Percentiles rank a stretch among this genome's conserved stretches.
phyloP scores from a whole-genome alignment of 78 protist species.

The Protostelium mycophagum region DNA sequence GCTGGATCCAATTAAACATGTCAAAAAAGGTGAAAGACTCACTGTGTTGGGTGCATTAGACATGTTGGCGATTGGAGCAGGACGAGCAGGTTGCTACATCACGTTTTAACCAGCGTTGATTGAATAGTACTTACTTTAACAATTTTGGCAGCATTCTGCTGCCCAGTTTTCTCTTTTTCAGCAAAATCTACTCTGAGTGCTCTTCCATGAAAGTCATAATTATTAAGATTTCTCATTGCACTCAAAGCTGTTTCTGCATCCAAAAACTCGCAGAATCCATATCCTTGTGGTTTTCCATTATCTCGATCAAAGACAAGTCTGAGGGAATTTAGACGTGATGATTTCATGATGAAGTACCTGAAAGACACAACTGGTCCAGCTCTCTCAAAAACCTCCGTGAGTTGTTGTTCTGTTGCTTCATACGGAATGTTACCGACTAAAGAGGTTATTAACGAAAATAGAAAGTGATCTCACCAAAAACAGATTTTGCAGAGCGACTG shows the following conservation, averaged over 20 bases:
- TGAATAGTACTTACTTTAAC: neutral
- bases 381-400: constrained; percentile 60
- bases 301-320: constrained; percentile 79
- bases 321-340: neutral
- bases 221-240: constrained; percentile 75
- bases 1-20: too few species aligned
- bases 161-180: constrained; percentile 58
- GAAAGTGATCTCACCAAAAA: neutral
- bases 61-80: neutral
- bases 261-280: constrained; percentile 85
- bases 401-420: constrained; percentile 75
- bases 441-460: neutral
- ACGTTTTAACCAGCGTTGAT: neutral
- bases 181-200: constrained; percentile 55
- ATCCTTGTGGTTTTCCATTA: constrained; percentile 78
- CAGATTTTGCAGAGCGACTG: neutral
- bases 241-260: constrained; percentile 68
- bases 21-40: too few species aligned
- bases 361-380: constrained; percentile 75
- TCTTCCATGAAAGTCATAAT: constrained; percentile 46
- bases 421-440: constrained; percentile 90
- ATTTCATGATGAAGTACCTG: neutral
- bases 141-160: constrained; percentile 5
- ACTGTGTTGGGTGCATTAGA: neutral
- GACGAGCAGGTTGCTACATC: neutral